phyloP scores from a whole-genome alignment of 805 yeast species.

The Ogataea degrootiae region DNA sequence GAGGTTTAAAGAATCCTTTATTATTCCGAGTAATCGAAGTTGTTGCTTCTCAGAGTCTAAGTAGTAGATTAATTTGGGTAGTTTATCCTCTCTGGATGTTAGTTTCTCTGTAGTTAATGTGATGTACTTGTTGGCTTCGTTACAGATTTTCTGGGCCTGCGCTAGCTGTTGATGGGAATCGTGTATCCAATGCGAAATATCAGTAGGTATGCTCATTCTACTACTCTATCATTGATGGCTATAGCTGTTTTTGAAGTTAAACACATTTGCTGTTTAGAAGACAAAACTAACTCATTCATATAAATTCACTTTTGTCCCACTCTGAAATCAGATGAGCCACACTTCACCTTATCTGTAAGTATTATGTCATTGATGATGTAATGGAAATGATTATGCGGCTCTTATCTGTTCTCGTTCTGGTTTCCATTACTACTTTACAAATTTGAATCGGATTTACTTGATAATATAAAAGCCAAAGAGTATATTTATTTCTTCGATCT shows the following conservation, averaged over 20 bases:
- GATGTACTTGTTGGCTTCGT: slow-evolving; percentile 42
- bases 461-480: neutral
- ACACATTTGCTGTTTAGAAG: no score
- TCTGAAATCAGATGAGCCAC: no score
- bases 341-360: no score
- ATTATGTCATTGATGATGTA: neutral
- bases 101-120: slow-evolving; percentile 33
- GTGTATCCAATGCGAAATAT: slow-evolving; percentile 31
- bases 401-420: neutral
- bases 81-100: slow-evolving; percentile 35
- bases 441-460: no score
- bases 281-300: no score
- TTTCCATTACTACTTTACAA: no score
- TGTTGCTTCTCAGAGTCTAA: slow-evolving; percentile 45
- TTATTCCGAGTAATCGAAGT: slow-evolving; percentile 34
- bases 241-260: neutral
- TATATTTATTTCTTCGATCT: neutral
- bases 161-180: slow-evolving; percentile 46
- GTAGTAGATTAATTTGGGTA: slow-evolving; percentile 41
- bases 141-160: slow-evolving; percentile 47
- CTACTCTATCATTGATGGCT: neutral
- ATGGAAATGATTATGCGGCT: neutral
- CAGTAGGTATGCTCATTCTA: slow-evolving; percentile 1
- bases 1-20: slow-evolving; percentile 25
- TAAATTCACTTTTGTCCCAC: no score